Conservation (phyloP, 1,139 yeast genomes). For the Lodderomyces oxycetoniae region DNA sequence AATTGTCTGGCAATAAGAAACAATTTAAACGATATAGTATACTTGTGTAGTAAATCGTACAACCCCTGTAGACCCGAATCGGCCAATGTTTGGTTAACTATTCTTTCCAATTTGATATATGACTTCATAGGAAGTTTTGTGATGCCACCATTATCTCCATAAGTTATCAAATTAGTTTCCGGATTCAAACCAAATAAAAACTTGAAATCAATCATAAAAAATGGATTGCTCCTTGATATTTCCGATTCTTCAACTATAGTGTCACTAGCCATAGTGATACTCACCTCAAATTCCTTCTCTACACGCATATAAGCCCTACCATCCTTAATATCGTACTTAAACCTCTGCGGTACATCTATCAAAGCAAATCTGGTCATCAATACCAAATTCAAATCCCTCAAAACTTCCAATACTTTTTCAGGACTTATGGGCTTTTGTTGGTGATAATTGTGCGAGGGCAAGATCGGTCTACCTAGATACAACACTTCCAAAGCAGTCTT, state of each 20-base stretch:
- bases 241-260: constrained; percentile 29
- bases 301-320: constrained; percentile 72
- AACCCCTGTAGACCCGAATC: constrained; percentile 53
- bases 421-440: constrained; percentile 51
- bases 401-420: constrained; percentile 53
- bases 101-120: constrained; percentile 47
- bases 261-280: constrained; percentile 22
- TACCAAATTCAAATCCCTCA: constrained; percentile 67
- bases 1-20: constrained; percentile 66
- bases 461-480: constrained; percentile 69
- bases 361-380: constrained; percentile 73
- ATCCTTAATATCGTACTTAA: constrained; percentile 61
- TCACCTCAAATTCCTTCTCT: constrained; percentile 50
- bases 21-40: constrained; percentile 69
- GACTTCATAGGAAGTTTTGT: constrained; percentile 33
- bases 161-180: constrained; percentile 30
- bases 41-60: constrained; percentile 64
- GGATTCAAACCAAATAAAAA: constrained; percentile 51
- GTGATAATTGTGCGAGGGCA: constrained; percentile 61
- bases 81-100: constrained; percentile 54
- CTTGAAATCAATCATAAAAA: constrained; percentile 72
- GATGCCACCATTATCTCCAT: constrained; percentile 16
- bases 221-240: constrained; percentile 36
- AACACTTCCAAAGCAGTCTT: constrained; percentile 83
- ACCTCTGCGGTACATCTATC: constrained; percentile 57